phyloP scores from a whole-genome alignment of 1,139 yeast species.

The Geotrichum europaeum region DNA sequence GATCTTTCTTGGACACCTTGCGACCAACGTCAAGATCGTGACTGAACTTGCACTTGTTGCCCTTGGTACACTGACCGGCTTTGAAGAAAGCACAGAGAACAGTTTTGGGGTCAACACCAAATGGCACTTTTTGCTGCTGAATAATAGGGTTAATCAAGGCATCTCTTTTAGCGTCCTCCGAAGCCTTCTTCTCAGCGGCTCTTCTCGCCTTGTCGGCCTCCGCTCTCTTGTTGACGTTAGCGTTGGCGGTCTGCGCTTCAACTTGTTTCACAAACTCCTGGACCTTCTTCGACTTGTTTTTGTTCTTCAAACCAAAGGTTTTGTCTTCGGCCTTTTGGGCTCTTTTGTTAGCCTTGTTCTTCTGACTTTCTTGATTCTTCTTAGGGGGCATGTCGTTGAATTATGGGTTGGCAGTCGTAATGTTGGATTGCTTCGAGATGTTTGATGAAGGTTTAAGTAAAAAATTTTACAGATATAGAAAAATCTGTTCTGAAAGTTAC shows the following conservation, averaged over 20 bases:
- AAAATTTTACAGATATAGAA: background rate
- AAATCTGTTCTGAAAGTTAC: background rate
- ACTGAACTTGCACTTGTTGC: slow-evolving; percentile 86
- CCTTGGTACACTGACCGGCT: slow-evolving; percentile 85
- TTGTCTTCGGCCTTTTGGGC: slow-evolving; percentile 73
- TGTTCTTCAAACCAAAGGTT: slow-evolving; percentile 87
- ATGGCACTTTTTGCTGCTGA: slow-evolving; percentile 81
- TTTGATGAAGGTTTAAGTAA: background rate
- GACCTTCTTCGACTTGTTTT: slow-evolving; percentile 77
- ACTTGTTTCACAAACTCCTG: slow-evolving; percentile 82
- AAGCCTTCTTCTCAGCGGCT: slow-evolving; percentile 85
- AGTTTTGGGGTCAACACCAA: slow-evolving; percentile 96
- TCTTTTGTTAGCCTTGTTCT: slow-evolving; percentile 61
- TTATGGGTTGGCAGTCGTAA: slow-evolving; percentile 2
- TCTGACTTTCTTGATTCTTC: slow-evolving; percentile 57
- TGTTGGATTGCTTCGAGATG: background rate
- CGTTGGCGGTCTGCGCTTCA: slow-evolving; percentile 56
- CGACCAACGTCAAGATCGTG: slow-evolving; percentile 86
- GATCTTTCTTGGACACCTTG: slow-evolving; percentile 82
- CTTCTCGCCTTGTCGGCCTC: slow-evolving; percentile 69
- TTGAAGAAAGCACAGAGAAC: slow-evolving; percentile 87
- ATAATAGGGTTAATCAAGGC: slow-evolving; percentile 66
- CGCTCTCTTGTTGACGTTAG: slow-evolving; percentile 50
- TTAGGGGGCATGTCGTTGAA: slow-evolving; percentile 43
- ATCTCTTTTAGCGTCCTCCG: slow-evolving; percentile 82